A percentile compares a stretch with the other conserved stretches of the same genome.
Conservation (phyloP, 139 green algal genomes). For the Coccomyxa sp. region DNA sequence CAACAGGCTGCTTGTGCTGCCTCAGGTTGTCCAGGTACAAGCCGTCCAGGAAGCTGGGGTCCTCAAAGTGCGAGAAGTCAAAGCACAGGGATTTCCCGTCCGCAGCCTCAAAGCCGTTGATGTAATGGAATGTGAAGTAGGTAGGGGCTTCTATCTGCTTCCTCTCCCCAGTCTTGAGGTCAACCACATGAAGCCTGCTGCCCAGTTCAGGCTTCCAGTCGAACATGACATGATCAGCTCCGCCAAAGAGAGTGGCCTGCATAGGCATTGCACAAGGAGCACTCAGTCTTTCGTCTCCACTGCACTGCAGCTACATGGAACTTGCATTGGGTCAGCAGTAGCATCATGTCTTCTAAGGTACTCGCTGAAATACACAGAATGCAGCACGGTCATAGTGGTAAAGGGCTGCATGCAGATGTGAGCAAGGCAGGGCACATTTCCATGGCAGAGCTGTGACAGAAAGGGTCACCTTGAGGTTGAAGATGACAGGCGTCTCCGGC, state of each 20-base stretch:
- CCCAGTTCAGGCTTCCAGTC: conserved; percentile 65
- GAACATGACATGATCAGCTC: conserved; percentile 57
- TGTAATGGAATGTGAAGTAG: conserved; percentile 75
- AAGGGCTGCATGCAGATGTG: not conserved
- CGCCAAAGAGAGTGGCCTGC: conserved; percentile 10
- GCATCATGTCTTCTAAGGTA: no score
- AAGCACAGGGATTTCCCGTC: conserved; percentile 22
- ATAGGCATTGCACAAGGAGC: no score
- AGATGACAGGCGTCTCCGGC: conserved; percentile 62
- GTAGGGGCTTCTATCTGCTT: conserved; percentile 34
- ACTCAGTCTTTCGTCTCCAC: no score
- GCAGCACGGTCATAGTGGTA: not conserved
- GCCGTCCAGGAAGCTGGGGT: conserved; percentile 11
- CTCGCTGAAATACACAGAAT: no score
- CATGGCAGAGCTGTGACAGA: not conserved
- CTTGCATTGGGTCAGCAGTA: no score
- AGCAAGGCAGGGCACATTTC: not conserved
- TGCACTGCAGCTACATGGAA: no score
- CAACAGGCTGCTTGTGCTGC: not conserved
- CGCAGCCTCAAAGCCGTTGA: conserved; percentile 41
- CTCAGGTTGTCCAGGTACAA: conserved; percentile 25
- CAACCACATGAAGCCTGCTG: conserved; percentile 55
- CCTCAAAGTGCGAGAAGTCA: conserved; percentile 15
- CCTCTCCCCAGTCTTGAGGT: conserved; percentile 29
- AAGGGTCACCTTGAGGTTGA: conserved; percentile 48